Percentiles rank a stretch among this genome's conserved stretches.
These are phyloP conservation scores for Alectoria sarmentosa DNA, from an alignment of 495 filamentous ascomycete genomes.

Conservation along the genomic window DNA sequence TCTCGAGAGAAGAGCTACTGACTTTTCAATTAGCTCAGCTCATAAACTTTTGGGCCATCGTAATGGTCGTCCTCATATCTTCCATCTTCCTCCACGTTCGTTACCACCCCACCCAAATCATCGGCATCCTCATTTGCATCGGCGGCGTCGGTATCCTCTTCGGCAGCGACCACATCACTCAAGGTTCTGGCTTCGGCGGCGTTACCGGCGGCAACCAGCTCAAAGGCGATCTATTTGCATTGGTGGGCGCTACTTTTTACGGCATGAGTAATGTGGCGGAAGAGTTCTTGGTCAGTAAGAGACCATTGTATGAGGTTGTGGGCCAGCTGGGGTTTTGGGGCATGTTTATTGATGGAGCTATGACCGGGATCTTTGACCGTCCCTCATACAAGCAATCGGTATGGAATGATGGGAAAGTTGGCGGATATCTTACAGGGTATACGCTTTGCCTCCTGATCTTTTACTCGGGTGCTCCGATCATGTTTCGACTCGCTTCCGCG, in stretches of 20 bases:
- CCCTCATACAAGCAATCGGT: slow-evolving; percentile 56
- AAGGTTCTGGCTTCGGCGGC: slow-evolving; percentile 51
- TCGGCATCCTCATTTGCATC: slow-evolving; percentile 83
- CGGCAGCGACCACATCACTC: slow-evolving; percentile 76
- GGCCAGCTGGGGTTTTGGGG: slow-evolving; percentile 86
- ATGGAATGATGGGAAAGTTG: slow-evolving; percentile 60
- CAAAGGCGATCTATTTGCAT: slow-evolving; percentile 88
- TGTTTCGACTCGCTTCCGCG: slow-evolving; percentile 80
- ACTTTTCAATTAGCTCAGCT: slow-evolving; percentile 54
- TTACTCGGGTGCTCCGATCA: slow-evolving; percentile 77
- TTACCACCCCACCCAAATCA: slow-evolving; percentile 76
- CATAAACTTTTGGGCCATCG: slow-evolving; percentile 98
- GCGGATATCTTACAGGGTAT: slow-evolving; percentile 79
- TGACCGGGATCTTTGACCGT: slow-evolving; percentile 87
- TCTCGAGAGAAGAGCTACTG: not conserved
- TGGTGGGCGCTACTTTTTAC: slow-evolving; percentile 85
- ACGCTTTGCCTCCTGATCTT: slow-evolving; percentile 76
- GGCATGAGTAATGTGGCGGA: slow-evolving; percentile 85
- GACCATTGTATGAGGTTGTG: slow-evolving; percentile 88
- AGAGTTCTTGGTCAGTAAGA: slow-evolving; percentile 83
- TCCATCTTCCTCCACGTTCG: slow-evolving; percentile 76
- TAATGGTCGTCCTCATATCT: slow-evolving; percentile 81
- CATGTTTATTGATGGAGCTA: slow-evolving; percentile 83
- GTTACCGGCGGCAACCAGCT: slow-evolving; percentile 56
- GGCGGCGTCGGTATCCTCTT: slow-evolving; percentile 88